Percentiles rank a stretch among this genome's conserved stretches.
Conservation (phyloP, 148 eudicot genomes). For the Rhododendron ovatum region DNA sequence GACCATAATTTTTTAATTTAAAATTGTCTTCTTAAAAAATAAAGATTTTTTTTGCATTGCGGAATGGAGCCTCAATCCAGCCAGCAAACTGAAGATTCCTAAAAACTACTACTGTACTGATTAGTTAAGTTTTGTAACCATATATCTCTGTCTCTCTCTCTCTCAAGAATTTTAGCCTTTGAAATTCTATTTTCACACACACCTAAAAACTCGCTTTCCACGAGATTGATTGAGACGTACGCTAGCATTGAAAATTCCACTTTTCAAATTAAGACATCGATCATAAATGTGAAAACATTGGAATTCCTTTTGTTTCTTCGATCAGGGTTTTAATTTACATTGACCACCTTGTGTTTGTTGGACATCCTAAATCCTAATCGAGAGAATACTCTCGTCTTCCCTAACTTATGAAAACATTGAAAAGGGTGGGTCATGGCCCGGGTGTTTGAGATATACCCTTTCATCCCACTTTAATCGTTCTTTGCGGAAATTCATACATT, state of each 20-base stretch:
- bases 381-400: too few species aligned
- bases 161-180: not conserved
- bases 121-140: not conserved
- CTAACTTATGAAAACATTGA: not conserved
- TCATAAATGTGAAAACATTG: not conserved
- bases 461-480: too few species aligned
- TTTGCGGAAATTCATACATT: too few species aligned
- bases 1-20: too few species aligned
- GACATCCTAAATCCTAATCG: not conserved
- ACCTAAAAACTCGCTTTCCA: not conserved
- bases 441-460: too few species aligned
- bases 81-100: too few species aligned
- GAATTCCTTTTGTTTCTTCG: not conserved
- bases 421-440: too few species aligned
- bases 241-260: not conserved
- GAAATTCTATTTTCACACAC: not conserved
- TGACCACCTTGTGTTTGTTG: not conserved
- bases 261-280: not conserved
- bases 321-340: not conserved
- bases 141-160: too few species aligned
- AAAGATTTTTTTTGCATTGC: too few species aligned
- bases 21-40: too few species aligned
- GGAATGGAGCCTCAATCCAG: too few species aligned
- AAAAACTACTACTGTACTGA: too few species aligned
- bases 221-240: not conserved